A percentile compares a stretch with the other conserved stretches of the same genome.
Conservation (phyloP, 73 alveolate genomes). For the Paramecium tetraurelia region DNA sequence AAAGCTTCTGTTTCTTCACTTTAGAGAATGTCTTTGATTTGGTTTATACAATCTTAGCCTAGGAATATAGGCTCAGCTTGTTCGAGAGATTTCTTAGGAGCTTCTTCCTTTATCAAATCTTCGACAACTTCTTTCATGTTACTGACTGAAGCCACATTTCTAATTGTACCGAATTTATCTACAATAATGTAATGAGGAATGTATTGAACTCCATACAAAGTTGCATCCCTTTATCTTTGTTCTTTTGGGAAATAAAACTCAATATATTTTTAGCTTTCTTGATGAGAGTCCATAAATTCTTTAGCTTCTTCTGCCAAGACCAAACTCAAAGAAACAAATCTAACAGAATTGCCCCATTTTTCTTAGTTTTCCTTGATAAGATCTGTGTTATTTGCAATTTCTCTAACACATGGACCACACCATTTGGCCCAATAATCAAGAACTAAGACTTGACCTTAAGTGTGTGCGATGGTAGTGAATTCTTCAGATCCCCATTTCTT, state of each 20-base stretch:
- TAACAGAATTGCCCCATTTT: slow-evolving; percentile 49
- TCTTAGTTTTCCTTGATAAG: slow-evolving; percentile 2
- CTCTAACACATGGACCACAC: slow-evolving; percentile 60
- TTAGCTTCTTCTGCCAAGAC: not conserved
- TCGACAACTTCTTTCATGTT: not conserved
- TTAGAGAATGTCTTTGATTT: not conserved
- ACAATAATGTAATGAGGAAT: slow-evolving; percentile 27
- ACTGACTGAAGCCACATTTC: not conserved
- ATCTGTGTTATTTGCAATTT: not conserved
- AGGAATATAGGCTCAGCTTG: not conserved
- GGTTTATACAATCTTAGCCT: not conserved
- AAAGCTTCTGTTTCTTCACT: not conserved
- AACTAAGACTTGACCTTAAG: slow-evolving; percentile 35
- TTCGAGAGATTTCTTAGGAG: not conserved
- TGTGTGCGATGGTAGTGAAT: not conserved
- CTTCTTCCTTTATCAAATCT: not conserved
- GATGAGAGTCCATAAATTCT: not conserved
- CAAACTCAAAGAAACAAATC: slow-evolving; percentile 41
- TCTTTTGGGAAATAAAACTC: not conserved
- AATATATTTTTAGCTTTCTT: not conserved
- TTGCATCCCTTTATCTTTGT: not conserved
- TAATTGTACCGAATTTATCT: not conserved
- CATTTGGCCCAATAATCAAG: slow-evolving; percentile 59
- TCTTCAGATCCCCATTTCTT: not conserved
- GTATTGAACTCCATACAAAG: not conserved